Evolutionary conservation across 352 stramenopile species (phyloP), one percentile per base, ranked within the genome.

Genomic region (Phytophthora sansomeana): DNA sequence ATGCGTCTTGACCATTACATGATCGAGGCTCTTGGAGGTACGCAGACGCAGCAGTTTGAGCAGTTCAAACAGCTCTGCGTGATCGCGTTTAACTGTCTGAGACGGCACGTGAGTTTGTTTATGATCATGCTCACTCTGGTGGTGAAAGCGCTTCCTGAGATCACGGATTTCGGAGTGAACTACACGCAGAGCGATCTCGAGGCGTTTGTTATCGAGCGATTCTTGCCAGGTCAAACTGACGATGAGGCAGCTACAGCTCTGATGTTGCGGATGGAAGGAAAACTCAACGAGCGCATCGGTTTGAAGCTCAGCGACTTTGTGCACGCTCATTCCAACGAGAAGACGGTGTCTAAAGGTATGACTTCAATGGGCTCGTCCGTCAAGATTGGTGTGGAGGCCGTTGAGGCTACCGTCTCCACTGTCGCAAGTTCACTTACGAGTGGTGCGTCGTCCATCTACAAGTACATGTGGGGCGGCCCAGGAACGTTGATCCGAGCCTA

Each of bases 1-100:
- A 99, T 99, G 81, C 92, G 98, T 3, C 85, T 99, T 1, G 98
- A 98, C 36, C 92, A 97, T 46, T 93, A 91, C 68, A 94, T 96
- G 86, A 93, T 96, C 43, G 85, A 94, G 50, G 87, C 85, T 3
- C 80, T 96, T 3, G 87, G 87, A 14, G 87, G 87, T n/a, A 79
- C 84, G 28, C 83, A 92, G 50, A 93, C 86, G 4, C 70, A 67
- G 33, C 85, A 94, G 68, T 92, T 91, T 35, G 85, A 94, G 58
- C 84, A 93, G 57, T 96, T 96, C 63, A 96, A 94, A 57, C 80
- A 90, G 63, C 75, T 93, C n/a, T 94, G 85, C 44, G 85, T 94
- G 50, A 88, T 93, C 39, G 87, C 87, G 13, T 96, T 94, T 68
- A 96, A 96, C 77, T 94, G 86, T 56, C 71, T 96, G 38, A 83